phyloP scores from a whole-genome alignment of 2,329 filamentous ascomycete species.

The Sporothrix dimorphospora region DNA sequence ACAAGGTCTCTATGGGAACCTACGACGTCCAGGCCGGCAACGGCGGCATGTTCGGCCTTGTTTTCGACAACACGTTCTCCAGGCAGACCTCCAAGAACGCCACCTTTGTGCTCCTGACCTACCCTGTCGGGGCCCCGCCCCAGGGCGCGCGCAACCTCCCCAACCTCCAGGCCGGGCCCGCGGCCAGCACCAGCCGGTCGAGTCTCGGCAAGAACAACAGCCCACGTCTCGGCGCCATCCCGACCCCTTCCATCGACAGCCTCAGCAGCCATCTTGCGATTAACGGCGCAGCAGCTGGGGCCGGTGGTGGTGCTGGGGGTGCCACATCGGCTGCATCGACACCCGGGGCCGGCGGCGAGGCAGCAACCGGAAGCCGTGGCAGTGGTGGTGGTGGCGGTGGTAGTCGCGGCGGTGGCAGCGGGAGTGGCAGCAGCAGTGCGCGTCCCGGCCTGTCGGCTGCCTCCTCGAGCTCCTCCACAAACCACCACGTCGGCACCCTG shows the following conservation, averaged over 20 bases:
- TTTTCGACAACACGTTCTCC: constrained; percentile 99
- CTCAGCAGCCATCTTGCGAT: constrained; percentile 57
- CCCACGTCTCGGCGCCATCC: constrained; percentile 42
- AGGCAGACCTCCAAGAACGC: constrained; percentile 93
- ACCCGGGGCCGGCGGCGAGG: constrained; percentile 40
- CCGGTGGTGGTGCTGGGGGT: constrained; percentile 31
- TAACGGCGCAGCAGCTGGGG: constrained; percentile 53
- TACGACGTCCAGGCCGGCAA: constrained; percentile 75
- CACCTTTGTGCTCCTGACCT: constrained; percentile 92
- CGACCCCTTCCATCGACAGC: constrained; percentile 63
- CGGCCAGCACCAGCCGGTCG: constrained; percentile 50
- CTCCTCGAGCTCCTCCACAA: constrained; percentile 41
- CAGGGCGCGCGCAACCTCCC: constrained; percentile 73
- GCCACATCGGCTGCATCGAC: not conserved
- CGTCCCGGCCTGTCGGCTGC: constrained; percentile 21
- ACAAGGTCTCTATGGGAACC: constrained; percentile 89
- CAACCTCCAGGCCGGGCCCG: constrained; percentile 52
- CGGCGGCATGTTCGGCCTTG: constrained; percentile 91
- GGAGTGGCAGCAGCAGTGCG: not conserved
- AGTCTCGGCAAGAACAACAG: constrained; percentile 54
- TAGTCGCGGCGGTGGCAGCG: constrained; percentile 32
- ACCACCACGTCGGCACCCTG: constrained; percentile 80
- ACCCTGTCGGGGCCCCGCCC: constrained; percentile 79
- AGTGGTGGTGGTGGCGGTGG: not conserved
- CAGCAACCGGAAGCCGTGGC: constrained; percentile 20